Evolutionary conservation across 805 yeast species (phyloP), one percentile per base, ranked within the genome.

Genomic region (Candida sithepensis): DNA sequence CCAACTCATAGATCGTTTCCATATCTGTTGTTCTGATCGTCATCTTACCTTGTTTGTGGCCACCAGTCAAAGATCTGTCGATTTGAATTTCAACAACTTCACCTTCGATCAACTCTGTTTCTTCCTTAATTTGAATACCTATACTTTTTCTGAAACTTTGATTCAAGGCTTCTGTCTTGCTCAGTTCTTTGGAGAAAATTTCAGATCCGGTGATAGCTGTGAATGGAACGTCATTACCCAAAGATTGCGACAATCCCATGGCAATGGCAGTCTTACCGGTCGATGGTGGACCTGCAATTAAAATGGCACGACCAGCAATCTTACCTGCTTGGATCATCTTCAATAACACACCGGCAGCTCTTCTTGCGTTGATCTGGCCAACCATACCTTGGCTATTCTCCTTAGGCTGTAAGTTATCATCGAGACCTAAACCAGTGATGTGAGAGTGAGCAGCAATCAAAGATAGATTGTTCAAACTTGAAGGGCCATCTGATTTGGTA

Each of bases 241-340:
- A 75, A 65, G 89, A 97, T 66, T 94, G 98, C 3, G 97, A 88
- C 47, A 94, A 83, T 1, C 97, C 99, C 59, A 94, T 75, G 0
- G 98, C 98, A 60, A 94, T 77, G 1, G 99, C 99, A 2, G 99
- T 94, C 66, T 94, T 94, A 64, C 99, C 99, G 5, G 98, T 92
- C 0, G 98, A 97, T 9, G 99, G 98, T 5, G 96, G 96, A 44
- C 99, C 99, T 0, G 99, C 98, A 46, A 94, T 75, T 50, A 94
- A 70, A 44, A 94, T 82, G n/a, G 97, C 98, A 62, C 92, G 87
- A 24, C 99, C 99, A 44, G 96, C 85, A 84, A 94, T 86, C 67
- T 84, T 88, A 60, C 88, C 89, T 28, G 88, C 84, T 69, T 90
- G 91, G 71, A 94, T 89, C 69, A 94, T 75, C 68, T 94, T 97